Evolutionary conservation across 176 grass and related monocot species (phyloP).

Genomic region (Lolium multiflorum): DNA sequence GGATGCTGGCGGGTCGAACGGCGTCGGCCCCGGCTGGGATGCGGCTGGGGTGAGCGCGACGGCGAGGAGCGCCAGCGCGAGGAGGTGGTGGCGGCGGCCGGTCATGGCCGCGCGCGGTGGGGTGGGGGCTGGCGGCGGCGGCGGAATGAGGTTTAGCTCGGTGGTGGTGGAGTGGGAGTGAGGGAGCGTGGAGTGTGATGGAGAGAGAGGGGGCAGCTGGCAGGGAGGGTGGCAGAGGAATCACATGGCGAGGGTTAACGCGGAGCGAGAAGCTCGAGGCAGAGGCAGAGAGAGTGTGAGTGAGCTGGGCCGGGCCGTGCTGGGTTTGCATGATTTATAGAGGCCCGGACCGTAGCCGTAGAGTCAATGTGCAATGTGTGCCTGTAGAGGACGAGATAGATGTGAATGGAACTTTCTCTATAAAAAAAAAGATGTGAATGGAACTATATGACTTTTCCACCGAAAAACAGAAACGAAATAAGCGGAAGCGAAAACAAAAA

Average conservation of each 20-base stretch:
- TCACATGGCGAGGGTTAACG: slow-evolving; percentile 47
- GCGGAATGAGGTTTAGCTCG: slow-evolving; percentile 39
- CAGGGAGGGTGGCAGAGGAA: not conserved
- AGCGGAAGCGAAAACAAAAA: too few relatives aligned
- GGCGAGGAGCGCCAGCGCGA: not conserved
- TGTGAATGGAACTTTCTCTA: too few relatives aligned
- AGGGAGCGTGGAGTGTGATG: slow-evolving; percentile 5
- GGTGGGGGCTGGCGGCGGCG: not conserved
- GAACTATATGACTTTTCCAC: too few relatives aligned
- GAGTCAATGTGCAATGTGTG: not conserved
- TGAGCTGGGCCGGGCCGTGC: not conserved
- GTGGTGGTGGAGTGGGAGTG: not conserved
- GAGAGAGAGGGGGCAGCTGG: not conserved
- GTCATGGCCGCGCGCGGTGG: slow-evolving; percentile 7
- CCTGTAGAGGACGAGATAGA: too few relatives aligned
- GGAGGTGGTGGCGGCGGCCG: slow-evolving; percentile 22
- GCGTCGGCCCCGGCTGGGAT: not conserved
- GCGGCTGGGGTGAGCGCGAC: not conserved
- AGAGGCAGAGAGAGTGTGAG: not conserved
- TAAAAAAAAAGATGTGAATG: too few relatives aligned
- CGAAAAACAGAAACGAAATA: too few relatives aligned
- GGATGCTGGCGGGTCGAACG: slow-evolving; percentile 20
- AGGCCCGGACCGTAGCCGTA: not conserved
- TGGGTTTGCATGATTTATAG: not conserved
- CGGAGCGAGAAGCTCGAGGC: slow-evolving; percentile 25